A percentile compares a stretch with the other conserved stretches of the same genome.
phyloP scores from a whole-genome alignment of 2,329 filamentous ascomycete species.

The Ceratocystis papillata region DNA sequence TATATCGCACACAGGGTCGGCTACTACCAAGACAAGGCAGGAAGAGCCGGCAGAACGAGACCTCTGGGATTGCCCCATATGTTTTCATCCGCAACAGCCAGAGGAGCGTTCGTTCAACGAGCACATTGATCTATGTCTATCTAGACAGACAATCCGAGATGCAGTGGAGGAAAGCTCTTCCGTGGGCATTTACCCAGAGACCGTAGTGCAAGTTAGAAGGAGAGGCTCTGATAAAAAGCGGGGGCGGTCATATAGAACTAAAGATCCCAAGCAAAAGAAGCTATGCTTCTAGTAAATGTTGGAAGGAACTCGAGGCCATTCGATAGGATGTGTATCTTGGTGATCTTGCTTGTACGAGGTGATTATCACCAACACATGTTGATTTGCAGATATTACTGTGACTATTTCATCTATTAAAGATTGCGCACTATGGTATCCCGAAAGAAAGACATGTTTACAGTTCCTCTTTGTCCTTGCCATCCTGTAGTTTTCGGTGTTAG shows the following conservation, averaged over 20 bases:
- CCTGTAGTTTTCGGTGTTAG: slow-evolving; percentile 16
- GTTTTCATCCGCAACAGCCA: slow-evolving; percentile 60
- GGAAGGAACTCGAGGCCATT: not conserved
- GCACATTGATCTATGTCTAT: slow-evolving; percentile 87
- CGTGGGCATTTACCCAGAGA: slow-evolving; percentile 28
- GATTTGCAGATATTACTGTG: not conserved
- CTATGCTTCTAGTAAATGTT: slow-evolving; percentile 40
- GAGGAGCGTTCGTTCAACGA: slow-evolving; percentile 74
- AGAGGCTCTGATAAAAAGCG: slow-evolving; percentile 26
- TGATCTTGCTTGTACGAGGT: too few relatives aligned
- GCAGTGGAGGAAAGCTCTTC: slow-evolving; percentile 47
- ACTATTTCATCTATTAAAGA: not conserved
- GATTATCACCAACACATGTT: too few relatives aligned
- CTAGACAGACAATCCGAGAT: slow-evolving; percentile 73
- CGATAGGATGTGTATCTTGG: too few relatives aligned
- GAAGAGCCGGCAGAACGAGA: slow-evolving; percentile 34
- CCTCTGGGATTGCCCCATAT: slow-evolving; percentile 82
- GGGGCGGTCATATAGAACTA: slow-evolving; percentile 25
- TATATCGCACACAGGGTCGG: not conserved
- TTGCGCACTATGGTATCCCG: slow-evolving; percentile 14
- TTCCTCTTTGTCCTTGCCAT: slow-evolving; percentile 24
- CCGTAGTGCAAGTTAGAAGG: slow-evolving; percentile 24
- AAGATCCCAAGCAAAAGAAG: slow-evolving; percentile 42
- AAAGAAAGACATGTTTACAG: slow-evolving; percentile 22
- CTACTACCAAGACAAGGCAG: not conserved